Evolutionary conservation across 768 basidiomycete species (phyloP), one percentile per base, ranked within the genome.

Genomic region (Xerocomellus intermedius): DNA sequence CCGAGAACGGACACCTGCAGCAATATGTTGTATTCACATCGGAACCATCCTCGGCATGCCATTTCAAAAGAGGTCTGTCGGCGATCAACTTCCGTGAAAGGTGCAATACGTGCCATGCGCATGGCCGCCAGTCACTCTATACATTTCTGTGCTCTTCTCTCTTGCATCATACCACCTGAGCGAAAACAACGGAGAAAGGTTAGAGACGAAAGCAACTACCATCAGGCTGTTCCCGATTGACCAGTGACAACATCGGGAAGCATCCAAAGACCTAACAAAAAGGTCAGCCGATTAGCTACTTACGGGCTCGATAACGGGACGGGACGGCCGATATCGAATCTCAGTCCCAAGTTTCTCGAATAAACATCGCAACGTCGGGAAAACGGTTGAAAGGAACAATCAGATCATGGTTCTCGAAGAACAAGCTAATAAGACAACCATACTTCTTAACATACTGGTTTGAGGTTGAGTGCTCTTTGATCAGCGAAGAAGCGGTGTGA

Each of bases 51-150:
- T 50, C 62, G 55, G 64, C 56, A 59, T 33, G 51, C 50, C 32
- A 57, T 55, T 42, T 43, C 30, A 30, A 30, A 26, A 42, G 50
- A 19, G 54, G 39, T 33, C 53, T 56, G 60, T 51, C 54, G 55
- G 55, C 53, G 38, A 69, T 69, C 67, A 49, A 62, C 62, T 70
- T 70, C 69, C 60, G 47, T 19, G 44, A 67, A 69, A 64, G 67
- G 55, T 52, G 56, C 48, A 26, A 38, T 43, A 47, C 26, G 47
- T 36, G 50, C 47, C 54, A 55, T 60, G 38, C 54, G 26, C 47
- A 55, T 54, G 60, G 33, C 32, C 38, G 21, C 35, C 46, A 54
- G 52, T 54, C 58, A 63, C 57, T 63, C 58, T 69, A 64, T 65
- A 60, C 57, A 69, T 65, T 59, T 55, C 22, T 36, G 58, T 55